Conservation (phyloP, 768 basidiomycete genomes). For the Tulasnella sp. region DNA sequence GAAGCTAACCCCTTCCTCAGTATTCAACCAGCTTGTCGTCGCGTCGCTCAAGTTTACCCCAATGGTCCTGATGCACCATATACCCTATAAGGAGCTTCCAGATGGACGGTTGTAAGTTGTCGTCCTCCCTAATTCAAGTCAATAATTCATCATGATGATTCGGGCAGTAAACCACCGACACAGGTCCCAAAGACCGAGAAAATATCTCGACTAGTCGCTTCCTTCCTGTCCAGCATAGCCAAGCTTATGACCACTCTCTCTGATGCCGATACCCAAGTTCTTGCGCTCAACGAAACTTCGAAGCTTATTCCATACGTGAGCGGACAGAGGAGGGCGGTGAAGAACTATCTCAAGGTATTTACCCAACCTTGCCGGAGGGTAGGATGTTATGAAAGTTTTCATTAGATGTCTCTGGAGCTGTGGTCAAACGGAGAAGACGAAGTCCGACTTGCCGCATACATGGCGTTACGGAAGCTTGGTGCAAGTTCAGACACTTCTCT, state of each 20-base stretch:
- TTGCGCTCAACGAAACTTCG: conserved; percentile 77
- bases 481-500: conserved; percentile 73
- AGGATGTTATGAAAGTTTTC: neutral
- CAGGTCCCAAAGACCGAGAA: conserved; percentile 78
- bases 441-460: conserved; percentile 78
- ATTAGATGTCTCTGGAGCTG: conserved; percentile 73
- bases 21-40: conserved; percentile 89
- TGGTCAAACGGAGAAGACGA: conserved; percentile 82
- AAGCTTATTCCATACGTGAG: conserved; percentile 88
- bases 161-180: conserved; percentile 73
- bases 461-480: conserved; percentile 77
- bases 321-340: conserved; percentile 77
- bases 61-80: conserved; percentile 78
- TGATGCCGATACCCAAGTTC: conserved; percentile 58
- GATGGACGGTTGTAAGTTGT: conserved; percentile 79
- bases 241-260: conserved; percentile 72
- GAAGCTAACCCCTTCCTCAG: conserved; percentile 43
- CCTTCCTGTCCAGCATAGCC: conserved; percentile 84
- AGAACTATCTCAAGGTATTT: conserved; percentile 78
- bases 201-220: conserved; percentile 80
- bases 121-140: neutral
- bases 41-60: conserved; percentile 89
- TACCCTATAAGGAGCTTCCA: conserved; percentile 76
- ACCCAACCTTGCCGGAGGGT: neutral
- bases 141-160: neutral